Base-by-base conservation (phyloP, 2,329 filamentous ascomycete species). In the Aspergillus hiratsukae region DNA sequence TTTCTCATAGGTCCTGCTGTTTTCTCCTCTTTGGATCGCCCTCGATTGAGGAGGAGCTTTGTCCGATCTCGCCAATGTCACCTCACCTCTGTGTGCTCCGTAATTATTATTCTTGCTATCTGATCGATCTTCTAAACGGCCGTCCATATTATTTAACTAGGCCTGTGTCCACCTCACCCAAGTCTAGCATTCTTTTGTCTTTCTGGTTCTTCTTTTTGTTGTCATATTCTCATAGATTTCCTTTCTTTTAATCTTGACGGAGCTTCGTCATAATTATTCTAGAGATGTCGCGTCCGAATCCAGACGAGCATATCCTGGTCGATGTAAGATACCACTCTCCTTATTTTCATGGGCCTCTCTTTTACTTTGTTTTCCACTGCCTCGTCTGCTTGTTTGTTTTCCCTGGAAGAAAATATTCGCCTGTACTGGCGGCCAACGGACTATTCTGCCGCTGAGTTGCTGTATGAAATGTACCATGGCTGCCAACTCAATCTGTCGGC, bases 231-330 rank as follows among this genome's bases (percentile, higher is more conserved):
- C 14, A 21, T 51, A 31, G 19, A 25, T 46, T 40, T 40, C 7
- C 37, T 11, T 48, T 37, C 23, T 52, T 45, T 14, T 49, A 21
- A 52, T 11, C 43, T 49, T 3, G 31, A 35, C 14, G 31, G 6
- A 40, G 25, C 21, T 35, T 35, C 48, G n/a, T n/a, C 49, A 35
- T 51, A n/a, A 27, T 19, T 45, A 10, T 11, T 23, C n/a, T 48
- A 28, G 56, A 19, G 53, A 71, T 72, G 69, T 60, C 66, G 53
- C 65, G 62, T 17, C 69, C 68, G 46, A 69, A 70, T 52, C 56
- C 61, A 27, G 43, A 68, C 41, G 69, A 71, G 56, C 63, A 63
- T 37, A 72, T 72, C n/a, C 66, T 67, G 51, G 58, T 71, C 48
- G 70, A 72, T 65, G 70, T 72, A 67, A 67, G 69, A 43, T 21